phyloP scores from a whole-genome alignment of 1,139 yeast species.

The Zygosaccharomyces sapae region DNA sequence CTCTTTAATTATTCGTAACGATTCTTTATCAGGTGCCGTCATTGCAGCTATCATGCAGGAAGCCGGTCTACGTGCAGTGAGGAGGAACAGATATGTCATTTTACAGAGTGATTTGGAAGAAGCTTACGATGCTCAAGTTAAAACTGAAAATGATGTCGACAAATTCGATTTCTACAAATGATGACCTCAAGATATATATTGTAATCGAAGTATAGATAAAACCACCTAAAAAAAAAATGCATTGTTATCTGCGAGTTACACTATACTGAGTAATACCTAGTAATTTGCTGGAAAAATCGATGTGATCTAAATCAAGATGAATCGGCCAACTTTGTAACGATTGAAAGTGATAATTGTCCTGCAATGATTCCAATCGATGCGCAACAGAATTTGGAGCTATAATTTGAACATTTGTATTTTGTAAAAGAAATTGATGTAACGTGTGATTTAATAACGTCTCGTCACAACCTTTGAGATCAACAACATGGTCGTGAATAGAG shows the following conservation, averaged over 20 bases:
- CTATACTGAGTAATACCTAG: slow-evolving; percentile 49
- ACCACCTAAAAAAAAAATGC: slow-evolving; percentile 9
- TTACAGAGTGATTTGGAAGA: slow-evolving; percentile 94
- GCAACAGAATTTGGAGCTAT: slow-evolving; percentile 50
- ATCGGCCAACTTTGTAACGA: slow-evolving; percentile 34
- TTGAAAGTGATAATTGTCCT: slow-evolving; percentile 21
- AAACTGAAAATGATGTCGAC: slow-evolving; percentile 91
- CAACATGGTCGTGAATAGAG: slow-evolving; percentile 29
- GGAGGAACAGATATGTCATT: slow-evolving; percentile 95
- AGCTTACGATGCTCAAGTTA: slow-evolving; percentile 94
- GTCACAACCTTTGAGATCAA: slow-evolving; percentile 40
- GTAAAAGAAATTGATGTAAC: slow-evolving; percentile 21
- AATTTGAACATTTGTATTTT: slow-evolving; percentile 35
- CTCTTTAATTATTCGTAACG: slow-evolving; percentile 89
- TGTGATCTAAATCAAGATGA: slow-evolving; percentile 66
- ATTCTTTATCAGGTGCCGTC: slow-evolving; percentile 94
- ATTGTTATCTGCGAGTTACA: slow-evolving; percentile 12
- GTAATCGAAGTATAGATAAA: slow-evolving; percentile 12
- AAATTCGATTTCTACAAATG: slow-evolving; percentile 95
- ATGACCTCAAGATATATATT: slow-evolving; percentile 9
- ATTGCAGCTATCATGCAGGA: slow-evolving; percentile 99
- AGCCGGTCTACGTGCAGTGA: slow-evolving; percentile 96
- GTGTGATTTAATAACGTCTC: slow-evolving; percentile 26
- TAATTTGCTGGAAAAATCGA: slow-evolving; percentile 51
- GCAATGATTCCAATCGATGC: slow-evolving; percentile 21